These are phyloP conservation scores for Wickerhamiella shivajii DNA, from an alignment of 805 yeast genomes.

Conservation along the genomic window DNA sequence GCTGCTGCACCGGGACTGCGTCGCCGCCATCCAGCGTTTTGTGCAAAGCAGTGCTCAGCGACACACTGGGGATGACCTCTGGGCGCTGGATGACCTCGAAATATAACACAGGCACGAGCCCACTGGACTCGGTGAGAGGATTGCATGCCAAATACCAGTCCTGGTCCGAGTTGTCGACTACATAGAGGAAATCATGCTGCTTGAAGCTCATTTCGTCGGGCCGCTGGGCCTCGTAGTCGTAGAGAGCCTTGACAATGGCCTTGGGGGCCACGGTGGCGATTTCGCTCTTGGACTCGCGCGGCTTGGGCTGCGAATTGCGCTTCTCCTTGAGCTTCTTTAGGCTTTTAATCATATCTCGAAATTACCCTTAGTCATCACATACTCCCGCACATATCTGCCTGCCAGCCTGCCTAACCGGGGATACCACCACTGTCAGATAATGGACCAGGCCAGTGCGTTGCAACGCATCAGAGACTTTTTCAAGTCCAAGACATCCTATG, in stretches of 20 bases:
- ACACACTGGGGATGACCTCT: slow-evolving; percentile 21
- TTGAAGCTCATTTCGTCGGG: slow-evolving; percentile 66
- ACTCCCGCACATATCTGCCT: background rate
- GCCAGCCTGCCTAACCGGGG: background rate
- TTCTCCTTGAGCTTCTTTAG: slow-evolving; percentile 8
- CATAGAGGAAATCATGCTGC: slow-evolving; percentile 83
- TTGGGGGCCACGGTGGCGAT: slow-evolving; percentile 42
- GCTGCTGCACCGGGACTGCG: slow-evolving; percentile 15
- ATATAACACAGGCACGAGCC: slow-evolving; percentile 75
- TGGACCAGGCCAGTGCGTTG: slow-evolving; percentile 50
- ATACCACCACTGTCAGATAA: slow-evolving; percentile 2
- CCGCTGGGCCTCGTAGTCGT: slow-evolving; percentile 62
- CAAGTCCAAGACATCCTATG: slow-evolving; percentile 86
- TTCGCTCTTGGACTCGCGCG: slow-evolving; percentile 15
- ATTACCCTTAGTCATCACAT: background rate
- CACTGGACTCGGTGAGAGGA: slow-evolving; percentile 61
- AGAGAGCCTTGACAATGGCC: slow-evolving; percentile 70
- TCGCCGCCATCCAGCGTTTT: slow-evolving; percentile 6
- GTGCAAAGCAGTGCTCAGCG: slow-evolving; percentile 18
- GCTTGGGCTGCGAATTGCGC: slow-evolving; percentile 7
- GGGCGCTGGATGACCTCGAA: slow-evolving; percentile 52
- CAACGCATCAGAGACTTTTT: slow-evolving; percentile 72
- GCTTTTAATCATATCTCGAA: slow-evolving; percentile 6
- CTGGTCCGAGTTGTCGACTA: slow-evolving; percentile 41
- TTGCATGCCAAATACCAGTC: slow-evolving; percentile 81